Evolutionary conservation across 129 eudicot species (phyloP), one percentile per base, ranked within the genome.

Genomic region (Flaveria robusta): DNA sequence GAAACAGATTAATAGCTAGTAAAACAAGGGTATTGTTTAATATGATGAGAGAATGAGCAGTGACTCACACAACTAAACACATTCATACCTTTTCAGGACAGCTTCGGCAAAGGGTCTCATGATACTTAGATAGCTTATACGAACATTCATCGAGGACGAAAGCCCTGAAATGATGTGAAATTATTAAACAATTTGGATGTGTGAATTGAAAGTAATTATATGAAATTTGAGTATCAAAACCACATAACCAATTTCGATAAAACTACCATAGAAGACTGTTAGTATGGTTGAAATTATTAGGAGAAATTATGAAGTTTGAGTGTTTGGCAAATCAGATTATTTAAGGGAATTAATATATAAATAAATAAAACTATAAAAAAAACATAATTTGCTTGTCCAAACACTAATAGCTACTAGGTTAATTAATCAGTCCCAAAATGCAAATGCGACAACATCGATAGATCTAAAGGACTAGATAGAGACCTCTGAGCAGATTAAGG

Each of bases 51-150:
- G 19, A 24, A 72, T 39, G 14, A 24, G 14, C 3, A 24, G 26
- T 3, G 13, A 72, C 66, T 60, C 66, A 13, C 5, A 29, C 37
- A 19, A 37, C 78, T 16, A 73, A 65, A 22, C 23, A 22, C 39
- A 39, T 18, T 78, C 78, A 70, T 77, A 95, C 99, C 94, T 69
- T 78, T 86, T 88, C 63, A 95, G 74, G 79, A 89, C 97, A 83
- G 96, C 89, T 85, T 91, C 99, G 22, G 99, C 97, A 77, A 95
- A 95, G 11, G 99, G 99, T 79, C 97, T 83, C 99, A 95, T 95
- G 77, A 95, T 86, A 58, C 84, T 94, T 71, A 91, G 70, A 81
- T 95, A 95, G 70, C 66, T 85, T 63, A 95, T 80, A 46, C 97
- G 90, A 60, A 86, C 90, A 87, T 91, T 75, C 96, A 95, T 84